Conservation (phyloP, 495 filamentous ascomycete species). For the Annulohypoxylon moriforme region DNA sequence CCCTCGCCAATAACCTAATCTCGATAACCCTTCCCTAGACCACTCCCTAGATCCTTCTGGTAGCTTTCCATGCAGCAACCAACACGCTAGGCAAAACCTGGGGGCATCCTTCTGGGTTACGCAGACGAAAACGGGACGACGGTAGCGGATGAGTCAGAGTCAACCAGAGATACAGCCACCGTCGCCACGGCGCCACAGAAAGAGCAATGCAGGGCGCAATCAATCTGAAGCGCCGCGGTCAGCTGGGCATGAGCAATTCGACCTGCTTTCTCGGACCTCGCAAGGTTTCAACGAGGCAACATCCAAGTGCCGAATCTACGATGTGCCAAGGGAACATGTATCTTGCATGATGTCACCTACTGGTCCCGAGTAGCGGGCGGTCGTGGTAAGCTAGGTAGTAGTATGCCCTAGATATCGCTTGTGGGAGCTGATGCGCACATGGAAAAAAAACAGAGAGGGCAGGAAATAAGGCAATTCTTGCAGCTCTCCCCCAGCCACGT, state of each 20-base stretch:
- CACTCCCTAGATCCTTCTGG: neutral
- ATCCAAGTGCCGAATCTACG: constrained; percentile 41
- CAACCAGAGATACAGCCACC: constrained; percentile 30
- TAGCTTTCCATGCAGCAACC: neutral
- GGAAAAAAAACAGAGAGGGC: neutral
- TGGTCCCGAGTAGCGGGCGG: constrained; percentile 7
- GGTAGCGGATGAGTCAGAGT: constrained; percentile 25
- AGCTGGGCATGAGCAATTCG: constrained; percentile 18
- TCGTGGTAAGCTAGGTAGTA: constrained; percentile 15
- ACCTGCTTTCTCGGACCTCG: constrained; percentile 9
- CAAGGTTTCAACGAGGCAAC: constrained; percentile 41
- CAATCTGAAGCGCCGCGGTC: constrained; percentile 36
- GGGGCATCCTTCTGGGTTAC: constrained; percentile 11
- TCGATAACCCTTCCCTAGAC: neutral
- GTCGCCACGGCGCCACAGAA: constrained; percentile 28
- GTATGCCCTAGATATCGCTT: constrained; percentile 16
- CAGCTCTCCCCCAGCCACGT: constrained; percentile 20
- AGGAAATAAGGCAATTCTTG: neutral
- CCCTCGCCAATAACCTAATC: neutral
- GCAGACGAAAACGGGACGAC: constrained; percentile 23
- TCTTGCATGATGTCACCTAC: constrained; percentile 43
- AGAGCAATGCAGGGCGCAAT: constrained; percentile 29
- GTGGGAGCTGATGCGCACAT: constrained; percentile 21
- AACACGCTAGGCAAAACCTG: neutral
- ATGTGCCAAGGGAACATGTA: constrained; percentile 36